A percentile compares a stretch with the other conserved stretches of the same genome.
phyloP scores from a whole-genome alignment of 257 asterid genomes.

The Capsicum pubescens region DNA sequence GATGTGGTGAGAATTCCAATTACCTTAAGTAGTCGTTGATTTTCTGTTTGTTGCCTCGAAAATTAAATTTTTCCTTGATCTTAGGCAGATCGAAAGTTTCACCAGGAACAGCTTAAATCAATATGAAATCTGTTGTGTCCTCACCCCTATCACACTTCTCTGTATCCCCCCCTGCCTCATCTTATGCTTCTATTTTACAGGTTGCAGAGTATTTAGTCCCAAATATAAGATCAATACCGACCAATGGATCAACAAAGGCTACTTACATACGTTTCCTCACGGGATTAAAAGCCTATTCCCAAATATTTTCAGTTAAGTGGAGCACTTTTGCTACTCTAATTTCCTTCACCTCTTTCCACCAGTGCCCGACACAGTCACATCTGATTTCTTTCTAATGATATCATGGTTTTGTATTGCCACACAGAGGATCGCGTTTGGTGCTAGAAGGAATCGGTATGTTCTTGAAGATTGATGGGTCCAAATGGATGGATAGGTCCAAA shows the following conservation, averaged over 20 bases:
- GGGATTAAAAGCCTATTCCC: constrained; percentile 92
- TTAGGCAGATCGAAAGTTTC: constrained; percentile 12
- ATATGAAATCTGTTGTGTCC: not conserved
- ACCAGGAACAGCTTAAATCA: not conserved
- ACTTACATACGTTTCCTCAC: constrained; percentile 95
- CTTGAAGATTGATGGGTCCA: constrained; percentile 60
- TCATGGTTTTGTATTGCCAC: constrained; percentile 21
- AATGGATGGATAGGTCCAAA: not conserved
- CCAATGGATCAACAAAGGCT: constrained; percentile 73
- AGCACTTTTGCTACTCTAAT: not conserved
- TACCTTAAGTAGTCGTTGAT: not conserved
- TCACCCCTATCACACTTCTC: constrained; percentile 2
- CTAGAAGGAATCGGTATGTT: constrained; percentile 78
- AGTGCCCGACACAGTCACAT: not conserved
- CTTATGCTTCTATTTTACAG: constrained; percentile 41
- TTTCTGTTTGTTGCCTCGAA: not conserved
- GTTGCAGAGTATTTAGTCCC: constrained; percentile 90
- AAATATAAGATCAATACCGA: constrained; percentile 73
- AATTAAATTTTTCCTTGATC: not conserved
- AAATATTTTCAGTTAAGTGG: constrained; percentile 83
- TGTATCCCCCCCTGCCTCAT: not conserved
- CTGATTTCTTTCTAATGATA: not conserved
- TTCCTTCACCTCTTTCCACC: not conserved
- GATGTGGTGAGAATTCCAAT: constrained; percentile 63
- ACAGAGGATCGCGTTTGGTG: constrained; percentile 92